Evolutionary conservation across 129 eudicot species (phyloP).

Genomic region (Saposhnikovia divaricata): DNA sequence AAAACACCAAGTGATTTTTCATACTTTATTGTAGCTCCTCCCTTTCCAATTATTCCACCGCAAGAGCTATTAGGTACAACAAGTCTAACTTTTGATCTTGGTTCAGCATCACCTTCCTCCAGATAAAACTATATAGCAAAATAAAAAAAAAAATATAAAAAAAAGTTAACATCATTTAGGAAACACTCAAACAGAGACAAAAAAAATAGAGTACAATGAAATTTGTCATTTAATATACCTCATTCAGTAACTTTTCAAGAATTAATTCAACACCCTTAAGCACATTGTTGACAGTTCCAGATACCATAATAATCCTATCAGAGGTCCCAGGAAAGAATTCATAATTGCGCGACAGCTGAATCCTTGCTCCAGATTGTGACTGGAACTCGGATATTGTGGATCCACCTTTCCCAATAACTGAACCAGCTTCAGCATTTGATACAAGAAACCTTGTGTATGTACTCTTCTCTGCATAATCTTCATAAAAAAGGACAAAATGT

Average conservation of each 20-base stretch:
- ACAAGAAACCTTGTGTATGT: conserved; percentile 80
- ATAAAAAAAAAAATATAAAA: too few species aligned
- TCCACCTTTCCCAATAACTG: conserved; percentile 92
- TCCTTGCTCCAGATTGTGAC: conserved; percentile 81
- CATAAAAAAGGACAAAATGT: not conserved
- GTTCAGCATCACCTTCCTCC: conserved; percentile 71
- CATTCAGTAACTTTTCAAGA: conserved; percentile 64
- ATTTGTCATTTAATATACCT: conserved; percentile 37
- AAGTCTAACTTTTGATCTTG: conserved; percentile 66
- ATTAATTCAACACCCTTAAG: conserved; percentile 81
- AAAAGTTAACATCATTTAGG: not conserved
- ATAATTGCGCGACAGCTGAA: conserved; percentile 88
- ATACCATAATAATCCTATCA: conserved; percentile 81
- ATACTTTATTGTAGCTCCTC: conserved; percentile 90
- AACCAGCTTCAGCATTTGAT: conserved; percentile 97
- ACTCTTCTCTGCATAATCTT: conserved; percentile 58
- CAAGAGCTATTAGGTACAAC: conserved; percentile 90
- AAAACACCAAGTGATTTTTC: conserved; percentile 5
- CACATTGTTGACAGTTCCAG: conserved; percentile 70
- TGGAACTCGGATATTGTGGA: conserved; percentile 83
- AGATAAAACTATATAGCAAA: conserved; percentile 46
- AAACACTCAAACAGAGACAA: not conserved
- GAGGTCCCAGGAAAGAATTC: conserved; percentile 95
- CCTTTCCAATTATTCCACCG: conserved; percentile 94
- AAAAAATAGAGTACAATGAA: not conserved